These are phyloP conservation scores for Breynia disticha DNA, from an alignment of 441 rosid species.

Conservation along the genomic window DNA sequence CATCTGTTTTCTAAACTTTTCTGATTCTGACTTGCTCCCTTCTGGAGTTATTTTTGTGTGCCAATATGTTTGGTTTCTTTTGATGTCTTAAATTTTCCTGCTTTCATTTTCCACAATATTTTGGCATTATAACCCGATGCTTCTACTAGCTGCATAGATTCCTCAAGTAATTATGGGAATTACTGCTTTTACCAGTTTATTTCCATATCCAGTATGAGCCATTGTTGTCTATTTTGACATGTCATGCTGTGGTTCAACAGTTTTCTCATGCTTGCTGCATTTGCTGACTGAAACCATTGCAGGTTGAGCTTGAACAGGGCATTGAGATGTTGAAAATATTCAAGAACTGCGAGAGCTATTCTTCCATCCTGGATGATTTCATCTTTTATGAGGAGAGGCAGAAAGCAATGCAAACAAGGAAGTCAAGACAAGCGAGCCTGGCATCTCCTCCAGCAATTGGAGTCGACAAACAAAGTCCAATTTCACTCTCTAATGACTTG, in stretches of 20 bases:
- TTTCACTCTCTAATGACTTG: conserved; percentile 27
- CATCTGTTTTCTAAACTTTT: conserved; percentile 6
- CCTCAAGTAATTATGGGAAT: too few relatives aligned
- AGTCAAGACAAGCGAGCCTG: conserved; percentile 28
- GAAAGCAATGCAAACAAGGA: conserved; percentile 65
- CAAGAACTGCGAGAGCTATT: conserved; percentile 42
- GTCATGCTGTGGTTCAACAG: too few relatives aligned
- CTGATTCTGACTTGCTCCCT: not conserved
- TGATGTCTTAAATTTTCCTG: too few relatives aligned
- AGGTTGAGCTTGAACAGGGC: conserved; percentile 66
- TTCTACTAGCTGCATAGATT: too few relatives aligned
- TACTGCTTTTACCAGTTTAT: too few relatives aligned
- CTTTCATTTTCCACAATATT: too few relatives aligned
- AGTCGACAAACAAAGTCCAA: conserved; percentile 15
- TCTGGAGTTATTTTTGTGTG: not conserved
- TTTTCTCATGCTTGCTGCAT: too few relatives aligned
- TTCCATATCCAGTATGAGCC: too few relatives aligned
- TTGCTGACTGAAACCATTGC: conserved; percentile 13
- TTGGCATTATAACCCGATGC: too few relatives aligned
- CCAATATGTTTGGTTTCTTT: too few relatives aligned
- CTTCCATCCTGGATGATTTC: conserved; percentile 75
- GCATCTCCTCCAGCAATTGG: conserved; percentile 11
- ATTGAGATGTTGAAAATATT: conserved; percentile 65
- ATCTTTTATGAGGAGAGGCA: conserved; percentile 71
- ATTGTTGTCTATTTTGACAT: too few relatives aligned